Evolutionary conservation across 129 eudicot genomes (phyloP).

Genomic region (Lactuca sativa): DNA sequence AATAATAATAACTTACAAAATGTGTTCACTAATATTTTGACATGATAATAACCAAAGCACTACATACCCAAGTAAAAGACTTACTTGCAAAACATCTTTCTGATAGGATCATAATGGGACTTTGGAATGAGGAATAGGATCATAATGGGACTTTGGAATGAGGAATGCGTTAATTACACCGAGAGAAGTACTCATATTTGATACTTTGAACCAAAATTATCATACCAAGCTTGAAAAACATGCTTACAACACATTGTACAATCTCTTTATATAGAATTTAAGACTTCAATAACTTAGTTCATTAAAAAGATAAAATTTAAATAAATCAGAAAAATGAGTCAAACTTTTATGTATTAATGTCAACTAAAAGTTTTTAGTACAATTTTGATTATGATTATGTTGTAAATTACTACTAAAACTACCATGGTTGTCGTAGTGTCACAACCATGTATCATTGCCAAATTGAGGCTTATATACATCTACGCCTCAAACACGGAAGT

Average conservation of each 20-base stretch:
- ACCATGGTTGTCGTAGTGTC: too few species aligned
- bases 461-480: too few species aligned
- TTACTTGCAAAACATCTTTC: conserved; percentile 70
- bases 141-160: conserved; percentile 71
- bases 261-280: conserved; percentile 72
- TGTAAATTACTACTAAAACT: background rate
- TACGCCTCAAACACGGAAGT: too few species aligned
- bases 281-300: conserved; percentile 64
- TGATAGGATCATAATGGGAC: too few species aligned
- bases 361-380: background rate
- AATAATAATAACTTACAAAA: too few species aligned
- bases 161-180: conserved; percentile 61
- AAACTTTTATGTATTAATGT: background rate
- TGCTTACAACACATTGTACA: conserved; percentile 52
- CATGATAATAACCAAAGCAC: too few species aligned
- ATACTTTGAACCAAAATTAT: conserved; percentile 32
- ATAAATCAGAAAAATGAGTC: background rate
- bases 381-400: background rate
- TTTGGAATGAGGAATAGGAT: too few species aligned
- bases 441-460: too few species aligned
- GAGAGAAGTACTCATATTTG: conserved; percentile 41
- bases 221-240: conserved; percentile 48
- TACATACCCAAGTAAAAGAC: conserved; percentile 20
- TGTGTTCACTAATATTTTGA: too few species aligned
- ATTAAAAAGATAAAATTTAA: background rate